phyloP scores from a whole-genome alignment of 768 basidiomycete genomes.

The Trametes cingulata region DNA sequence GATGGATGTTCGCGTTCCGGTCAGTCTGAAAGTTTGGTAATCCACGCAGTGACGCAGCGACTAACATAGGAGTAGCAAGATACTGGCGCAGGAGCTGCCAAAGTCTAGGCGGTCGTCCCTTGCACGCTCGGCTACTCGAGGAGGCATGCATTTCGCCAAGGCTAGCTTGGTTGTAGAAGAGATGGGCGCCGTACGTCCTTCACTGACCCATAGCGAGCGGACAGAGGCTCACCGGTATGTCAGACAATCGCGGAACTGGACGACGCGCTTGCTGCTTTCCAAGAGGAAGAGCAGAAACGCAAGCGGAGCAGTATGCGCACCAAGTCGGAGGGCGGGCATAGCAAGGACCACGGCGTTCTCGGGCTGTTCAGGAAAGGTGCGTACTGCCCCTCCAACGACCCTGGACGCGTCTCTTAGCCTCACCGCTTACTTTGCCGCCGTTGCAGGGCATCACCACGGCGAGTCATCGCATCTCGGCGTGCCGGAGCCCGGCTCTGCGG shows the following conservation, averaged over 20 bases:
- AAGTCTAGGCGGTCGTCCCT: conserved; percentile 37
- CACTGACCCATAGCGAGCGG: not conserved
- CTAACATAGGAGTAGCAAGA: conserved; percentile 47
- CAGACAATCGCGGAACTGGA: conserved; percentile 66
- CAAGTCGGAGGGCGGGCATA: conserved; percentile 43
- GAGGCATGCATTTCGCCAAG: conserved; percentile 48
- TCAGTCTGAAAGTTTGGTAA: conserved; percentile 30
- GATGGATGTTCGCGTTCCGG: conserved; percentile 79
- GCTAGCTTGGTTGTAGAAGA: conserved; percentile 60
- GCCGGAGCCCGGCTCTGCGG: conserved; percentile 13
- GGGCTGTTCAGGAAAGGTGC: conserved; percentile 55
- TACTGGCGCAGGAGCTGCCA: conserved; percentile 51
- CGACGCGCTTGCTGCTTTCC: conserved; percentile 46
- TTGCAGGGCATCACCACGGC: conserved; percentile 17
- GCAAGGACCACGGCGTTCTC: conserved; percentile 44
- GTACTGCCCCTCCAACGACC: conserved; percentile 8
- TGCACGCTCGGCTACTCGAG: conserved; percentile 38
- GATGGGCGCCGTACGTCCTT: conserved; percentile 57
- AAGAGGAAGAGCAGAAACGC: conserved; percentile 40
- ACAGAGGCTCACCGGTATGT: not conserved
- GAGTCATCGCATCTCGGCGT: conserved; percentile 15
- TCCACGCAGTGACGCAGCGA: not conserved
- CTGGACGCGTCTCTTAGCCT: not conserved
- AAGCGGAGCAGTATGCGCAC: conserved; percentile 29
- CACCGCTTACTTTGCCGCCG: not conserved